Conservation (phyloP, 768 basidiomycete species). For the Termitomyces sp. region DNA sequence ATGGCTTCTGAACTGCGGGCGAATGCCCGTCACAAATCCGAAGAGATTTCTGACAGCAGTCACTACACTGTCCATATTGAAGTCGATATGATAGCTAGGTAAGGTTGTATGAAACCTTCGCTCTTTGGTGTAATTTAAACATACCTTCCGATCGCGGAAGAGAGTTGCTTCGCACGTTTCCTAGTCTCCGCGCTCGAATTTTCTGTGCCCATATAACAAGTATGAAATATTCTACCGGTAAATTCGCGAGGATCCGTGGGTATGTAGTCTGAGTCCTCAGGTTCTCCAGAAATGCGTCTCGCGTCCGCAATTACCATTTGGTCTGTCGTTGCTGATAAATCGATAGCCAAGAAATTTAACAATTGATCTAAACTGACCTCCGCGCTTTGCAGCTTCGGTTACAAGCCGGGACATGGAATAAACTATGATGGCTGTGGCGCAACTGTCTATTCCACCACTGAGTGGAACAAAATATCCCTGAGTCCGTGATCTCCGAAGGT, state of each 20-base stretch:
- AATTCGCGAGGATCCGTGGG: conserved; percentile 89
- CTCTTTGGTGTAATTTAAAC: not conserved
- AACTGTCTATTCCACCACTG: conserved; percentile 96
- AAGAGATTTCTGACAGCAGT: conserved; percentile 83
- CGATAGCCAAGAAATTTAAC: not conserved
- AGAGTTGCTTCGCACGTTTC: conserved; percentile 78
- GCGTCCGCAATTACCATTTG: conserved; percentile 89
- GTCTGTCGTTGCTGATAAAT: not conserved
- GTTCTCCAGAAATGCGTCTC: conserved; percentile 81
- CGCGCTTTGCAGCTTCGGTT: conserved; percentile 64
- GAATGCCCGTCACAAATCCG: conserved; percentile 61
- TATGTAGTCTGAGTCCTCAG: conserved; percentile 73
- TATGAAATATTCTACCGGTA: conserved; percentile 84
- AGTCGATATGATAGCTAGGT: conserved; percentile 81
- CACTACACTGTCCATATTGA: conserved; percentile 95
- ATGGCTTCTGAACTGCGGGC: conserved; percentile 72
- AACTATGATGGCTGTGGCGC: conserved; percentile 93
- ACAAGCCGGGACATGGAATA: conserved; percentile 96
- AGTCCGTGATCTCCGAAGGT: conserved; percentile 86
- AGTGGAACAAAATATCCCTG: conserved; percentile 95
- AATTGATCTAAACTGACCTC: conserved; percentile 39
- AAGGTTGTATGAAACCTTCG: not conserved
- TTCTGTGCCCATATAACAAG: conserved; percentile 99
- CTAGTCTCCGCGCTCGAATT: conserved; percentile 89
- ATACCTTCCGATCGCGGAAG: conserved; percentile 86